Evolutionary conservation across 2,329 filamentous ascomycete species (phyloP).

Genomic region (Conoideocrella luteorostrata): DNA sequence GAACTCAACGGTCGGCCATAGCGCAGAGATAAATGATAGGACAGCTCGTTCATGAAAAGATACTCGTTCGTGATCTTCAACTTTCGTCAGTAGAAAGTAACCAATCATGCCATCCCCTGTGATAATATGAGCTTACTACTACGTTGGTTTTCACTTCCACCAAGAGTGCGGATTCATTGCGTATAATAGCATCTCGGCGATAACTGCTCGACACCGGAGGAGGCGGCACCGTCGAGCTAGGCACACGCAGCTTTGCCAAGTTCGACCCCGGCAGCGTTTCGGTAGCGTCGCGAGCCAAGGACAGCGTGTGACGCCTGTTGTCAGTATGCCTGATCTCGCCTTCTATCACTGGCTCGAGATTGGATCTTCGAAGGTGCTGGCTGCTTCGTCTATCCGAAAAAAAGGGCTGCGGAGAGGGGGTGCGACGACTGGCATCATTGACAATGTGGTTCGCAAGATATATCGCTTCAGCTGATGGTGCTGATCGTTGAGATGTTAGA

Average conservation of each 20-base stretch:
- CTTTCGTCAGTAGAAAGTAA: background rate
- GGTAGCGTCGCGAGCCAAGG: background rate
- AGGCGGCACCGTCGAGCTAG: background rate
- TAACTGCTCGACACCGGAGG: background rate
- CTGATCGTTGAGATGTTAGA: background rate
- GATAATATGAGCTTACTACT: constrained; percentile 15
- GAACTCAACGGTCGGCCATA: constrained; percentile 69
- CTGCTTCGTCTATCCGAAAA: constrained; percentile 4
- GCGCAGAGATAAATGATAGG: constrained; percentile 64
- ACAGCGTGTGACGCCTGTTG: background rate
- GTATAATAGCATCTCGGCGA: background rate
- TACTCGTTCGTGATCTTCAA: constrained; percentile 68
- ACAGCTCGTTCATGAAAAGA: constrained; percentile 66
- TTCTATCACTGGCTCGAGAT: constrained; percentile 8
- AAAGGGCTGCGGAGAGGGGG: constrained; percentile 6
- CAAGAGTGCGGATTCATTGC: constrained; percentile 3
- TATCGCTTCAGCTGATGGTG: constrained; percentile 4
- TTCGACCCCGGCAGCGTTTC: constrained; percentile 2
- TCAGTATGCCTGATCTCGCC: constrained; percentile 1
- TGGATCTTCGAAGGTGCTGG: constrained; percentile 4
- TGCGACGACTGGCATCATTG: constrained; percentile 3
- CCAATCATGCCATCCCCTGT: background rate
- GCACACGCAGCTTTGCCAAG: constrained; percentile 8
- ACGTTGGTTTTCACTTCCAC: constrained; percentile 25
- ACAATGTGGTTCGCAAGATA: background rate